A percentile compares a stretch with the other conserved stretches of the same genome.
These are phyloP conservation scores for Chalciporus sp. DNA, from an alignment of 1,284 basidiomycete genomes.

Conservation along the genomic window DNA sequence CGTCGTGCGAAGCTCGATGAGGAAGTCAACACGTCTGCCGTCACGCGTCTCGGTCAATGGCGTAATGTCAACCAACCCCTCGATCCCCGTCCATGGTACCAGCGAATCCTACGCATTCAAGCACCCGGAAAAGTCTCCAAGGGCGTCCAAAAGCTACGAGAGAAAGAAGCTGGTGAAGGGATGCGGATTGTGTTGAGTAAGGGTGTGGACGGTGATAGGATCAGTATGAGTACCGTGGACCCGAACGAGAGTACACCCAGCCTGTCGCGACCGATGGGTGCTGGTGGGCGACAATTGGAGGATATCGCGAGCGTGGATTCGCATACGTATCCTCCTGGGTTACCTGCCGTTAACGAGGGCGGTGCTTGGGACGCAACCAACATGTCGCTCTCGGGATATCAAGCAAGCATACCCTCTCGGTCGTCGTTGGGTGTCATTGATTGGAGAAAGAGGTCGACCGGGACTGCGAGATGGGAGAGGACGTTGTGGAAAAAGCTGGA, in stretches of 20 bases:
- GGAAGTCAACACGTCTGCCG: conserved; percentile 88
- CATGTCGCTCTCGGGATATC: conserved; percentile 47
- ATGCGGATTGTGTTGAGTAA: conserved; percentile 67
- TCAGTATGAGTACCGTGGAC: conserved; percentile 43
- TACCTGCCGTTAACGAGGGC: conserved; percentile 22
- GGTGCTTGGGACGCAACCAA: conserved; percentile 21
- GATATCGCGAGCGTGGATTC: conserved; percentile 60
- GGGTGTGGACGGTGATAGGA: conserved; percentile 41
- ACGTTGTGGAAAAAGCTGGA: conserved; percentile 99
- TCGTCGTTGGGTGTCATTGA: conserved; percentile 74
- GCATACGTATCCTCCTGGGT: conserved; percentile 62
- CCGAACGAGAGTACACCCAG: conserved; percentile 47
- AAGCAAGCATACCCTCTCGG: conserved; percentile 57
- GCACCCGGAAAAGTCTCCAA: conserved; percentile 76
- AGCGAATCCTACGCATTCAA: conserved; percentile 71
- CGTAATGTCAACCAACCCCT: conserved; percentile 86
- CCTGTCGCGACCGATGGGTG: conserved; percentile 30
- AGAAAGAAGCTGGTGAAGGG: conserved; percentile 74
- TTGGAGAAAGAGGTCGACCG: conserved; percentile 67
- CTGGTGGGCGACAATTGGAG: conserved; percentile 53
- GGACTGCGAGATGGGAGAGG: conserved; percentile 88
- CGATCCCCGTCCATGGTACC: conserved; percentile 76
- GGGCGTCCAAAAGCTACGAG: conserved; percentile 85
- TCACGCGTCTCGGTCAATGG: conserved; percentile 86
- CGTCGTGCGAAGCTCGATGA: conserved; percentile 86